phyloP scores from a whole-genome alignment of 2,329 filamentous ascomycete species.

The Alternaria panax region DNA sequence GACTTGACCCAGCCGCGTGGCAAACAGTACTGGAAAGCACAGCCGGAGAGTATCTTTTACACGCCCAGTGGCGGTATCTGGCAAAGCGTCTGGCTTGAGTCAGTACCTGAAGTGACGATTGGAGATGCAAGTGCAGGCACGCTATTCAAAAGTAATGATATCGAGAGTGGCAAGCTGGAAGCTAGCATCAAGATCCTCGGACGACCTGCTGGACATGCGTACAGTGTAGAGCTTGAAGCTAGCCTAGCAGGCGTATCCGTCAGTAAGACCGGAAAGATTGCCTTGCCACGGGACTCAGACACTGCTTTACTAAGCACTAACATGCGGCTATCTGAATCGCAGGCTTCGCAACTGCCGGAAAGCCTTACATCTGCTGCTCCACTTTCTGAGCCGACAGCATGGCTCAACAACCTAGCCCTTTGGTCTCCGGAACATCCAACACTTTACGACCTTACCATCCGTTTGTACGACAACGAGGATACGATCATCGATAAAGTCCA shows the following conservation, averaged over 20 bases:
- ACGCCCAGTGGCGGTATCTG: slow-evolving; percentile 66
- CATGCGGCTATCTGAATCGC: slow-evolving; percentile 57
- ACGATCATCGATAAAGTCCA: slow-evolving; percentile 62
- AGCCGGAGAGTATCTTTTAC: slow-evolving; percentile 68
- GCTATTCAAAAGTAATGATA: slow-evolving; percentile 63
- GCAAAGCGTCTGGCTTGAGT: slow-evolving; percentile 66
- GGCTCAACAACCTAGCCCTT: slow-evolving; percentile 66
- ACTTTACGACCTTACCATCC: slow-evolving; percentile 64
- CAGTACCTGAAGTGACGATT: slow-evolving; percentile 61
- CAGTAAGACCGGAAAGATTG: slow-evolving; percentile 52
- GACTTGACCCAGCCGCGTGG: slow-evolving; percentile 71
- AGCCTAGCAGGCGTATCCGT: slow-evolving; percentile 60
- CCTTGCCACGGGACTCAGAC: slow-evolving; percentile 60
- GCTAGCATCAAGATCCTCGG: slow-evolving; percentile 61
- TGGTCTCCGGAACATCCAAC: slow-evolving; percentile 67
- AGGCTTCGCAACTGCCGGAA: slow-evolving; percentile 51
- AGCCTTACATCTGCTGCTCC: slow-evolving; percentile 40
- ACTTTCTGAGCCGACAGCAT: slow-evolving; percentile 51
- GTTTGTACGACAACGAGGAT: slow-evolving; percentile 55
- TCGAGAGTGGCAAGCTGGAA: slow-evolving; percentile 60
- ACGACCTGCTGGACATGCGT: slow-evolving; percentile 56
- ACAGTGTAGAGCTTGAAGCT: slow-evolving; percentile 62
- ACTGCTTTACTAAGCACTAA: slow-evolving; percentile 57
- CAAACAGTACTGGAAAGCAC: slow-evolving; percentile 71
- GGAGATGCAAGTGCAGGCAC: slow-evolving; percentile 66